Conservation (phyloP, 2,329 filamentous ascomycete species). For the Claviceps paspali region DNA sequence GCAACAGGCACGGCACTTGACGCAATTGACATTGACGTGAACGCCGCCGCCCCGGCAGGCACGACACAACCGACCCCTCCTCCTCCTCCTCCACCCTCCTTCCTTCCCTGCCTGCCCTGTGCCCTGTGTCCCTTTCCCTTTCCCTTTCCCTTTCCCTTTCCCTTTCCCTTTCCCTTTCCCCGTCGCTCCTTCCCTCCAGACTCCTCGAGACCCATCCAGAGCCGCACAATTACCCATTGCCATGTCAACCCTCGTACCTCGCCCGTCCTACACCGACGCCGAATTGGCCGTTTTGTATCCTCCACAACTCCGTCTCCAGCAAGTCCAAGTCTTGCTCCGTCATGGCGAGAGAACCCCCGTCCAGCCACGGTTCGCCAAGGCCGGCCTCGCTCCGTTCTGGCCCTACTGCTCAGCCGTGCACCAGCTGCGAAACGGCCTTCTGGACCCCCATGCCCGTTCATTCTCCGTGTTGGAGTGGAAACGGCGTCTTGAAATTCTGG, state of each 20-base stretch:
- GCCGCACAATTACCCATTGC: no score
- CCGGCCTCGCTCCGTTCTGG: constrained; percentile 57
- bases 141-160: no score
- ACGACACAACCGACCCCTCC: no score
- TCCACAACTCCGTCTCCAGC: constrained; percentile 59
- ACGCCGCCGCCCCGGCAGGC: no score
- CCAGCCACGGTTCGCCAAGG: constrained; percentile 73
- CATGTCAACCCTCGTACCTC: constrained; percentile 62
- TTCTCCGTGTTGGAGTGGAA: constrained; percentile 41
- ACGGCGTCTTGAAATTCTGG: constrained; percentile 72
- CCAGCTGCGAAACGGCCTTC: no score
- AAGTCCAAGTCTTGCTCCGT: constrained; percentile 75
- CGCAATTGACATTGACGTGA: no score
- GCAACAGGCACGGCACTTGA: no score
- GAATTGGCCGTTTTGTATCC: constrained; percentile 78
- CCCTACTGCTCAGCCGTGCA: constrained; percentile 47
- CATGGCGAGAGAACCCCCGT: constrained; percentile 77
- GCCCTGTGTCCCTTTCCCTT: no score
- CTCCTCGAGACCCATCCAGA: no score
- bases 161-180: no score
- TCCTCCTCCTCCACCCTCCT: no score
- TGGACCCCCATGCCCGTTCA: constrained; percentile 22
- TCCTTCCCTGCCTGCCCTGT: no score
- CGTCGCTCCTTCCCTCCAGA: background rate
- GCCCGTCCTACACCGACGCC: constrained; percentile 61